Conservation (phyloP, 352 stramenopile genomes). For the Plasmopara halstedii region DNA sequence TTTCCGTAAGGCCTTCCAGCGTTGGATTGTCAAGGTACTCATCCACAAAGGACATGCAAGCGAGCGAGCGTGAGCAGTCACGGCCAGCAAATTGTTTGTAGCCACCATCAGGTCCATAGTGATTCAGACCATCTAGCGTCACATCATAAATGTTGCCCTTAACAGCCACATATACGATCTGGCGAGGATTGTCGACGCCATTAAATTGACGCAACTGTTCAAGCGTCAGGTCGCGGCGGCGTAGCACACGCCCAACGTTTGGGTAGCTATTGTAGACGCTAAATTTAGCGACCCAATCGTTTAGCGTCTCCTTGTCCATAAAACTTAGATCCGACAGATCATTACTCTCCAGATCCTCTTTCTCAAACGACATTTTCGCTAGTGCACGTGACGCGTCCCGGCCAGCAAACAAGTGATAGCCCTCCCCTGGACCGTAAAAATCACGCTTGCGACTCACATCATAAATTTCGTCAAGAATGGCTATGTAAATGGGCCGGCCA, state of each 20-base stretch:
- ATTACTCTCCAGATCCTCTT: constrained; percentile 83
- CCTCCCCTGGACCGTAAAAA: constrained; percentile 94
- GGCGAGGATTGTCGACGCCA: constrained; percentile 69
- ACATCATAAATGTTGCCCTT: constrained; percentile 96
- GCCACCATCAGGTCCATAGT: constrained; percentile 91
- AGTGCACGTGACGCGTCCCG: constrained; percentile 91
- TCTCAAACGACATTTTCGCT: constrained; percentile 96
- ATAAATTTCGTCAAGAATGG: constrained; percentile 93
- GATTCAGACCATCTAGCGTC: constrained; percentile 87
- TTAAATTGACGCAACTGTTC: constrained; percentile 83
- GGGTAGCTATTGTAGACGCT: constrained; percentile 94
- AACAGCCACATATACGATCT: constrained; percentile 92
- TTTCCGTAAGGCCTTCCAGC: constrained; percentile 88
- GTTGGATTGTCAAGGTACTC: constrained; percentile 89
- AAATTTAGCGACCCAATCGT: constrained; percentile 95
- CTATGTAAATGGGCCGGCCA: constrained; percentile 93
- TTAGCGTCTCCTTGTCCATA: constrained; percentile 79
- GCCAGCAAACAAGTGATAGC: constrained; percentile 95
- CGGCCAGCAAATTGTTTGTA: constrained; percentile 96
- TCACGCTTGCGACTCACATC: constrained; percentile 92
- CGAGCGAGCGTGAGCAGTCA: constrained; percentile 91
- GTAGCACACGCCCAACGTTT: constrained; percentile 89
- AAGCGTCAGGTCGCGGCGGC: constrained; percentile 62
- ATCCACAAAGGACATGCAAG: constrained; percentile 95
- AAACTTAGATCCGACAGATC: constrained; percentile 70